phyloP scores from a whole-genome alignment of 2,329 filamentous ascomycete genomes.

The Akanthomyces lecanii region DNA sequence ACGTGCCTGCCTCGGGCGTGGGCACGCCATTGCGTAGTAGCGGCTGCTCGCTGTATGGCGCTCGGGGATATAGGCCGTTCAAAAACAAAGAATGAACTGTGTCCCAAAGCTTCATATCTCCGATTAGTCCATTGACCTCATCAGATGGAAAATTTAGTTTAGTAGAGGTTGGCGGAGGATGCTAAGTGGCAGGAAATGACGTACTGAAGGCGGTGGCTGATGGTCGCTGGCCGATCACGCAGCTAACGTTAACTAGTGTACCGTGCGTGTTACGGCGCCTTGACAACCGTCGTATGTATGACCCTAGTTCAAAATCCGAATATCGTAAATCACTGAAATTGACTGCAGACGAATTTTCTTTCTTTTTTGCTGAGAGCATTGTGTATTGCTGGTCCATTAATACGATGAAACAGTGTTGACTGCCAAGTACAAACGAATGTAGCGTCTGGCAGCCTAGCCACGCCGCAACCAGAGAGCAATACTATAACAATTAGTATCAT shows the following conservation, averaged over 20 bases:
- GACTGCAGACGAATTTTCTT: no score
- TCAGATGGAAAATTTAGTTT: background rate
- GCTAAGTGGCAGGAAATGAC: background rate
- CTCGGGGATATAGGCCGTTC: background rate
- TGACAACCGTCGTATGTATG: no score
- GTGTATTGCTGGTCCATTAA: no score
- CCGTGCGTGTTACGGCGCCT: no score
- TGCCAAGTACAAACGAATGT: no score
- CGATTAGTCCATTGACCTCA: background rate
- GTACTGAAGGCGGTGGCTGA: background rate
- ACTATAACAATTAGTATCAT: no score
- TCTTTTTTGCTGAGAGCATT: no score
- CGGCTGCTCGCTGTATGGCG: slow-evolving; percentile 46
- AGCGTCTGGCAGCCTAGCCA: no score
- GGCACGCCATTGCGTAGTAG: slow-evolving; percentile 56
- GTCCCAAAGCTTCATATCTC: background rate
- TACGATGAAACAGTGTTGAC: no score
- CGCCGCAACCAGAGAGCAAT: no score
- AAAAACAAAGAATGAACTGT: background rate
- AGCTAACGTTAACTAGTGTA: background rate
- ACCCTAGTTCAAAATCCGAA: no score
- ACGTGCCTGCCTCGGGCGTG: slow-evolving; percentile 22
- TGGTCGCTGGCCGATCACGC: background rate
- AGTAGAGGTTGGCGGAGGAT: background rate
- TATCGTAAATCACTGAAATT: no score